Evolutionary conservation across 345 rosid species (phyloP), one percentile per base, ranked within the genome.

Genomic region (Atalantia buxifolia): DNA sequence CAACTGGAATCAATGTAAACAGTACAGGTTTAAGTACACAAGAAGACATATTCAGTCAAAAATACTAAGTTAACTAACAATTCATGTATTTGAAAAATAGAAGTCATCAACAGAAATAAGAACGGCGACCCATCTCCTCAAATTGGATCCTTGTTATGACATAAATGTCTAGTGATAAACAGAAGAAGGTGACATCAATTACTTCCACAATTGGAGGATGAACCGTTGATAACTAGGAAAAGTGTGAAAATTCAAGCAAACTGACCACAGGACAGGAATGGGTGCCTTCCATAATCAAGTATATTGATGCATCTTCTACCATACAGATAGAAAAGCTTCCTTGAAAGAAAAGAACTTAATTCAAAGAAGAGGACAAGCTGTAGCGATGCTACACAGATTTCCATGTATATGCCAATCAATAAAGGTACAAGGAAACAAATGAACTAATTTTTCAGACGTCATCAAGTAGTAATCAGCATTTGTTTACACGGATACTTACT

Each of bases 401-500:
- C 65, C 8, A 6, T 56, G 33, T 22, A n/a, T 50, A 27, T 25
- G 18, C 16, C 33, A 13, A 24, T 25, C 18, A 35, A 64, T 55
- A 71, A 64, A 21, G 61, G 38, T 27, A 30, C 36, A 24, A 38
- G 67, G 27, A 59, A 64, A 38, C 62, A 31, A 63, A 40, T 16
- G 28, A 53, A 50, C 28, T 19, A 42, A 53, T 19, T 19, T 36
- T 42, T 45, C 55, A 66, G 48, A 38, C 0, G 27, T 13, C 16
- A 64, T 48, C 71, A 31, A 45, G 30, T 9, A 30, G 61, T 5
- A 72, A 76, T 75, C 70, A 56, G 72, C 79, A 67, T 50, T 76
- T 22, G 33, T 81, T 50, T 72, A 48, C 31, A 22, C 6, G 3
- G n/a, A 14, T 22, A 78, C 85, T 84, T 81, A 96, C 99, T 85